Conservation (phyloP, 2,329 filamentous ascomycete genomes). For the Harringtonia aguacate region DNA sequence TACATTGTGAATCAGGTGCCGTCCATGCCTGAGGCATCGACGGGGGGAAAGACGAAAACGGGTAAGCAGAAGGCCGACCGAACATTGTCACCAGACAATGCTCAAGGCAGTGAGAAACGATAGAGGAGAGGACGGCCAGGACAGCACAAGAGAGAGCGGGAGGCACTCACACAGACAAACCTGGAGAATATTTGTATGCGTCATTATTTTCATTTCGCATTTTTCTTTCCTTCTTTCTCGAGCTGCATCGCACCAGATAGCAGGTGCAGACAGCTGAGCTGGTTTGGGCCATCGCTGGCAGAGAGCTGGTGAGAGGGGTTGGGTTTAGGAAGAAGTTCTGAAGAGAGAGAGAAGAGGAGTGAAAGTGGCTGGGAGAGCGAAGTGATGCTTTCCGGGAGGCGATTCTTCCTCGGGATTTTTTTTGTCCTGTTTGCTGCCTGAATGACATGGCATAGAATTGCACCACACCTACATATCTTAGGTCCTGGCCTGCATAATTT, state of each 20-base stretch:
- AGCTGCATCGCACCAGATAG: too few relatives aligned
- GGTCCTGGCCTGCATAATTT: too few relatives aligned
- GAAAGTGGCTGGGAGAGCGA: background rate
- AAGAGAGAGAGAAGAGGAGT: background rate
- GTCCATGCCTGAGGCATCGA: constrained; percentile 1
- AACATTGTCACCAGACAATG: background rate
- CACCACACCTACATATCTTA: too few relatives aligned
- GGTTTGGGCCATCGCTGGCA: too few relatives aligned
- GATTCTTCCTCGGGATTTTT: background rate
- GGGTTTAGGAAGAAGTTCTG: too few relatives aligned
- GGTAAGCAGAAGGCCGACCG: background rate
- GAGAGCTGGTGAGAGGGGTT: too few relatives aligned
- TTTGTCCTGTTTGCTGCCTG: background rate
- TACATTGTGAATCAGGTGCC: background rate
- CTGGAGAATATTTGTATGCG: too few relatives aligned
- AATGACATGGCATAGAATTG: background rate
- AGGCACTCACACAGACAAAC: background rate
- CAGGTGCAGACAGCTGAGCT: too few relatives aligned
- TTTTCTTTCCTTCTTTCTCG: too few relatives aligned
- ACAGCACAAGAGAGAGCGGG: background rate
- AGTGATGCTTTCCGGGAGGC: background rate
- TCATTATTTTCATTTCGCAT: too few relatives aligned
- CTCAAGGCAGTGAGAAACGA: background rate
- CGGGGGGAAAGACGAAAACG: background rate
- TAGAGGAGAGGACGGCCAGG: background rate